Evolutionary conservation across 208 protist species (phyloP).

Genomic region (Acanthamoeba triangularis): DNA sequence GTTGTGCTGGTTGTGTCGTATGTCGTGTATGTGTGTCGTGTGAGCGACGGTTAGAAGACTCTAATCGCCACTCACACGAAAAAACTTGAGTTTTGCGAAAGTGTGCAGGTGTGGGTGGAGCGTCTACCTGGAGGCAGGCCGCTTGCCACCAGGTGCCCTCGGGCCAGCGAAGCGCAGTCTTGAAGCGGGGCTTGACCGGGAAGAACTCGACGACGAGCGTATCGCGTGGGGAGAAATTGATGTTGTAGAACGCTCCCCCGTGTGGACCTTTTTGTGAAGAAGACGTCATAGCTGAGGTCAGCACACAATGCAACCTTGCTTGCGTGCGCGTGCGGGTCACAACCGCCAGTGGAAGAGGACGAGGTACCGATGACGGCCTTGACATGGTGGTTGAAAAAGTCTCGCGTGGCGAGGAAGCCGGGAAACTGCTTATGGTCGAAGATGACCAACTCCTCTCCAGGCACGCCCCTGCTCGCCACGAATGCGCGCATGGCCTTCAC

Average conservation of each 20-base stretch:
- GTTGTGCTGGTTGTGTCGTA: background rate
- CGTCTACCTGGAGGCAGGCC: background rate
- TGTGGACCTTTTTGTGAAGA: background rate
- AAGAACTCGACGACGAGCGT: constrained; percentile 71
- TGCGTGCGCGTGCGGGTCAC: background rate
- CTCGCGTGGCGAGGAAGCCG: background rate
- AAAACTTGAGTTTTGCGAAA: no score
- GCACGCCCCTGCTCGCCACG: background rate
- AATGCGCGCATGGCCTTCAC: background rate
- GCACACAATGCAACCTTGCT: no score
- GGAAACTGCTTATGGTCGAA: background rate
- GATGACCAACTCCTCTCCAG: constrained; percentile 19
- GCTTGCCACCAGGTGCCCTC: constrained; percentile 58
- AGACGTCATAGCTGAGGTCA: background rate
- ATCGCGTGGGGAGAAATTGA: background rate
- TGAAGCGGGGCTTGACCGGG: background rate
- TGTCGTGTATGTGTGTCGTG: background rate
- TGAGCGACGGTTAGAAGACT: no score
- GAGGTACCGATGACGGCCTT: constrained; percentile 24
- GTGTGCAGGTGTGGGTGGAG: background rate
- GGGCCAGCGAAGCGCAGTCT: constrained; percentile 6
- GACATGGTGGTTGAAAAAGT: constrained; percentile 26
- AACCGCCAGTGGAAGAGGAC: background rate
- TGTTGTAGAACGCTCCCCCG: constrained; percentile 67
- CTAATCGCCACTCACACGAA: no score